phyloP scores from a whole-genome alignment of 2,329 filamentous ascomycete species.

The Colletotrichum lini region DNA sequence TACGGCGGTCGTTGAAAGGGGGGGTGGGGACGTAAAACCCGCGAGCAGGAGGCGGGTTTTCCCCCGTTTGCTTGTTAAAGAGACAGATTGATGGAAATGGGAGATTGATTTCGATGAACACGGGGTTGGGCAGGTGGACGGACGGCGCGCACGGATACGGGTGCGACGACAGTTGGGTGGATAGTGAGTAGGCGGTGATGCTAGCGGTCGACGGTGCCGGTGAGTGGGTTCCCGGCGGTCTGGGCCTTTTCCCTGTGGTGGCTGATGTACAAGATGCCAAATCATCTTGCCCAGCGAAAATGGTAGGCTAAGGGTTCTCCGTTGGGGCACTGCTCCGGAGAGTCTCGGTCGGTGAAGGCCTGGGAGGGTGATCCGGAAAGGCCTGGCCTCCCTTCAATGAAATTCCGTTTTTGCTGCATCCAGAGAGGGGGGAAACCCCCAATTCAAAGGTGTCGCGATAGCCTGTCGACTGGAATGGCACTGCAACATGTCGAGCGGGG shows the following conservation, averaged over 20 bases:
- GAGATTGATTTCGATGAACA: background rate
- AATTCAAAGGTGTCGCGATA: conserved; percentile 9
- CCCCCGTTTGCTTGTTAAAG: background rate
- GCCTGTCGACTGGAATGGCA: conserved; percentile 3
- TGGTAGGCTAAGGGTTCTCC: background rate
- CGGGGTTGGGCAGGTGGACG: background rate
- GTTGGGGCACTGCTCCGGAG: background rate
- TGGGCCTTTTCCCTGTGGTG: background rate
- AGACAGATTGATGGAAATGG: background rate
- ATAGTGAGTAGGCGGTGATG: background rate
- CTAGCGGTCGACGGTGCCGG: conserved; percentile 20
- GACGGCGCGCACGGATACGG: background rate
- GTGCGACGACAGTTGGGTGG: background rate
- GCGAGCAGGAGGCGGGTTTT: background rate
- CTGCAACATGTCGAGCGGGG: background rate
- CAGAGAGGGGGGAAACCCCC: too few species aligned
- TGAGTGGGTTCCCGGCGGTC: conserved; percentile 1
- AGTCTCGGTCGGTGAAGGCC: background rate
- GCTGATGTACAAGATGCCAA: background rate
- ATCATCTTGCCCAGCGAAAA: background rate
- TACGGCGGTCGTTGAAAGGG: background rate
- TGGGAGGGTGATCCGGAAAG: background rate
- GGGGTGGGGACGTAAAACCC: background rate
- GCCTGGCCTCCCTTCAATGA: background rate
- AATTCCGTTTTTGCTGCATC: conserved; percentile 3